Conservation (phyloP, 306 rosid genomes). For the Sechiopsis laciniata region DNA sequence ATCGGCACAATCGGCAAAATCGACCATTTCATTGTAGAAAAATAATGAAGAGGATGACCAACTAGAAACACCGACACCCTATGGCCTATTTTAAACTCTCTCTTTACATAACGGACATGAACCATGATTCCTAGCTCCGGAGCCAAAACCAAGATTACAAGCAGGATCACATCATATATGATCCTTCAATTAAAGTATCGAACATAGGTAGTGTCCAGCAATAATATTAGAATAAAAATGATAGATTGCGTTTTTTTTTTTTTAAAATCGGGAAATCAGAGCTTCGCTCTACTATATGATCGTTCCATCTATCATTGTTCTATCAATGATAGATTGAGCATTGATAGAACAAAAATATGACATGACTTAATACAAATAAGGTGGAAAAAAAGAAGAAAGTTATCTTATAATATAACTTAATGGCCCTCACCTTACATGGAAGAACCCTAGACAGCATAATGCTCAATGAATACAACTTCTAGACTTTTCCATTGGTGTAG, state of each 20-base stretch:
- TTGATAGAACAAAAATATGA: background rate
- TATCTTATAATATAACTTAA: background rate
- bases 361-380: background rate
- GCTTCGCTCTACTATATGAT: too few relatives aligned
- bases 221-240: background rate
- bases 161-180: background rate
- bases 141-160: background rate
- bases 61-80: background rate
- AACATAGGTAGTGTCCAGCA: background rate
- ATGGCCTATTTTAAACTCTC: background rate
- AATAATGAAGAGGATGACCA: background rate
- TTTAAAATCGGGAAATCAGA: too few relatives aligned
- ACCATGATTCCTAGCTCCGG: background rate
- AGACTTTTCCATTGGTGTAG: background rate
- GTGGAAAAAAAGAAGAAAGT: too few relatives aligned
- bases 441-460: background rate
- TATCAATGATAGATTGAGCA: background rate
- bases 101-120: background rate
- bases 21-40: background rate
- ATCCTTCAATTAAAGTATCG: background rate
- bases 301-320: too few relatives aligned
- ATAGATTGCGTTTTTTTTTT: background rate
- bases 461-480: background rate
- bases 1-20: background rate
- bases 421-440: background rate